Evolutionary conservation across 2,329 filamentous ascomycete species (phyloP), one percentile per base, ranked within the genome.

Genomic region (Fusarium sp.): DNA sequence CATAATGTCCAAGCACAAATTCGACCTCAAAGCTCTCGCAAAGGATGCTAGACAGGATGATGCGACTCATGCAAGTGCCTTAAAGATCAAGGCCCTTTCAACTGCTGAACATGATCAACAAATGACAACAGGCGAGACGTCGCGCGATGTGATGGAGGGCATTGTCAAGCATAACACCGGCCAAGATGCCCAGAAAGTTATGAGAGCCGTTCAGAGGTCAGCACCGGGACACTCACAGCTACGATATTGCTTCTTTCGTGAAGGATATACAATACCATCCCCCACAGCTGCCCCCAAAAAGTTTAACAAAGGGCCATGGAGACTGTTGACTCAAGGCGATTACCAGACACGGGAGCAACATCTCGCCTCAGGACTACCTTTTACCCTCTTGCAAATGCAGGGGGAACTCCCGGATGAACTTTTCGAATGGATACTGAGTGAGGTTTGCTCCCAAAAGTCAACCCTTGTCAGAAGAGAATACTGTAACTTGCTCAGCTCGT

Each of bases 351-450:
- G 91, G 56, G 84, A 89, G 62, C 88, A 90, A 73, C 85, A 89
- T 42, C 88, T 94, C 60, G 81, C 90, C 31, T 90, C 89, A 26
- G 92, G 92, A 4, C 82, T 92, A 63, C 85, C 91, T 3, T 86
- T 89, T 63, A 86, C 89, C 49, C 83, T 91, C 20, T 56, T 83
- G 8, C 60, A 52, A 10, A 79, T 79, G 51, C 73, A 65, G 4
- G 75, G 75, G 18, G 73, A 70, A 14, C 79, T 94, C 18, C 90
- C 92, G 0, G 89, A 93, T 68, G 87, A 92, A 62, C 78, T 94
- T 2, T 86, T 94, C 56, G 76, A 87, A 22, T 95, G 93, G 93
- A 83, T 94, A 7, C 78, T 93, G 11, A 82, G 88, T 56, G 87
- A 91, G 82, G 83, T 91, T 28, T 89, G 87, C 62, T 79, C 84